phyloP scores from a whole-genome alignment of 495 filamentous ascomycete genomes.

The Aspergillus cristatus region DNA sequence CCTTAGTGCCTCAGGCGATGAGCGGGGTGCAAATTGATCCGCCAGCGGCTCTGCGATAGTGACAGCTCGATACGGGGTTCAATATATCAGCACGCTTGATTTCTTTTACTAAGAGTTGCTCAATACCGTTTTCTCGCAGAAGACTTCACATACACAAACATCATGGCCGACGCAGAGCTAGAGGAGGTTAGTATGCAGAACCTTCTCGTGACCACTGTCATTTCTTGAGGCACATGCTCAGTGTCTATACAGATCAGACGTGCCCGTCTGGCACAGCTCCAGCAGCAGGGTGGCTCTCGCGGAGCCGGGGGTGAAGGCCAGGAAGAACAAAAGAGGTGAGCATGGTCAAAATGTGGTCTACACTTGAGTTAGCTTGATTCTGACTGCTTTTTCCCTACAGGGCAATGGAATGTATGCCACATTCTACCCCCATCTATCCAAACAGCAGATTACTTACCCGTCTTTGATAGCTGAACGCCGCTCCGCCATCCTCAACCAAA shows the following conservation, averaged over 20 bases:
- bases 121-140: too few species aligned
- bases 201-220: background rate
- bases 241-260: constrained; percentile 58
- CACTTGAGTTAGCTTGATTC: too few species aligned
- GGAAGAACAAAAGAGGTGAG: constrained; percentile 56
- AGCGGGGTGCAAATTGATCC: too few species aligned
- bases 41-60: too few species aligned
- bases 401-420: constrained; percentile 56
- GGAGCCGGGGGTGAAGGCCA: constrained; percentile 43
- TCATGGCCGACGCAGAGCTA: constrained; percentile 79
- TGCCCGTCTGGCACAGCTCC: constrained; percentile 85
- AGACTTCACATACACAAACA: constrained; percentile 1
- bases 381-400: constrained; percentile 22
- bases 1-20: too few species aligned
- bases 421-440: background rate
- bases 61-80: too few species aligned
- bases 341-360: too few species aligned
- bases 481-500: constrained; percentile 72
- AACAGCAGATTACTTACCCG: background rate
- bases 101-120: too few species aligned
- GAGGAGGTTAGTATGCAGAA: constrained; percentile 52
- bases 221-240: constrained; percentile 1
- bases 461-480: constrained; percentile 38
- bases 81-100: too few species aligned
- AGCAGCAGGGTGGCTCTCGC: constrained; percentile 47